A percentile compares a stretch with the other conserved stretches of the same genome.
These are phyloP conservation scores for Linum tenue DNA, from an alignment of 345 rosid genomes.

Conservation along the genomic window DNA sequence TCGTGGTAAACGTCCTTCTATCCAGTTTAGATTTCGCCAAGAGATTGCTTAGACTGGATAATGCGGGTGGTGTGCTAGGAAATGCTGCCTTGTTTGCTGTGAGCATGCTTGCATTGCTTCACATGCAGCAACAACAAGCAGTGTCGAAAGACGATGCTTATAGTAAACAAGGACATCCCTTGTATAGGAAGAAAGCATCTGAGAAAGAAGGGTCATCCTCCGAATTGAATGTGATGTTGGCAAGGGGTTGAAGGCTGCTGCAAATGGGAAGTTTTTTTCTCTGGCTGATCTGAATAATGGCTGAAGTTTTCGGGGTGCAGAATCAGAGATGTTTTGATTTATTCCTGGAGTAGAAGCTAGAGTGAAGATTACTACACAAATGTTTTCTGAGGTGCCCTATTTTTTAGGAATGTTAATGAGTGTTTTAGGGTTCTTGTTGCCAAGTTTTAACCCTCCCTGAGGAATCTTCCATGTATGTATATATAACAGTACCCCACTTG, in stretches of 20 bases:
- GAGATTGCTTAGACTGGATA: constrained; percentile 45
- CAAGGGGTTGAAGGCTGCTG: constrained; percentile 47
- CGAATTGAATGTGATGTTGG: constrained; percentile 59
- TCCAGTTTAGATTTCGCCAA: constrained; percentile 54
- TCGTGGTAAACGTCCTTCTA: constrained; percentile 33
- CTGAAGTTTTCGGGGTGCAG: too few species aligned
- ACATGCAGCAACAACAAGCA: constrained; percentile 51
- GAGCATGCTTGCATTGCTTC: constrained; percentile 70
- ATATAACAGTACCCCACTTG: too few species aligned
- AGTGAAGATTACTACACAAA: neutral
- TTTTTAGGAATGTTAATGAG: too few species aligned
- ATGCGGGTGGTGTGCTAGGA: constrained; percentile 57
- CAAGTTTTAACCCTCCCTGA: too few species aligned
- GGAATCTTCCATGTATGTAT: too few species aligned
- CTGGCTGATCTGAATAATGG: too few species aligned
- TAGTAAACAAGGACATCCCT: constrained; percentile 27
- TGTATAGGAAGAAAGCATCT: constrained; percentile 30
- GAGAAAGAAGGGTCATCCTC: constrained; percentile 32
- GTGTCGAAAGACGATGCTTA: constrained; percentile 26
- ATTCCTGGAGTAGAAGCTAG: neutral
- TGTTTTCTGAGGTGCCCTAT: too few species aligned
- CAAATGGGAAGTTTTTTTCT: too few species aligned
- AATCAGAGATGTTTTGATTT: neutral
- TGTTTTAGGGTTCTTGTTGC: too few species aligned
- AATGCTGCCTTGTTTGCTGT: constrained; percentile 72